Percentiles rank a stretch among this genome's conserved stretches.
Conservation (phyloP, 2,329 filamentous ascomycete genomes). For the Rhynchosporium graminicola region DNA sequence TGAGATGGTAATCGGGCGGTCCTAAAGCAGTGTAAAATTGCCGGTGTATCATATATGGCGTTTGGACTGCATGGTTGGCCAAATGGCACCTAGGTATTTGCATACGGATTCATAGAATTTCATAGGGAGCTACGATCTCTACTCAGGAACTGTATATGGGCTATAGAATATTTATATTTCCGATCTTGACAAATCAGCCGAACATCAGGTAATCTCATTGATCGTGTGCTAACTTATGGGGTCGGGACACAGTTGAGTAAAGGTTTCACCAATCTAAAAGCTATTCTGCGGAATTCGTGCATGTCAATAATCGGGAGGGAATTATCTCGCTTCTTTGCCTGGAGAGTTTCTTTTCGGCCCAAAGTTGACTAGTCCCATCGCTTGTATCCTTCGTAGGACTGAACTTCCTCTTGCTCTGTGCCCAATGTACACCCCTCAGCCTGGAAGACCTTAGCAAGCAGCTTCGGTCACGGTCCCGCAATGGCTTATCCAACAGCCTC, state of each 20-base stretch:
- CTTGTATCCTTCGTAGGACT: neutral
- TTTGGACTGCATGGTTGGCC: neutral
- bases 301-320: neutral
- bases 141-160: neutral
- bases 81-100: neutral
- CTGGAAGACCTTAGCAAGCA: neutral
- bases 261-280: neutral
- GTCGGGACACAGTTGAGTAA: no score
- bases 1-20: slow-evolving; percentile 32
- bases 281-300: no score
- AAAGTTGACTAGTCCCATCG: slow-evolving; percentile 3
- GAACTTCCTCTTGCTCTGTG: neutral
- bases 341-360: neutral
- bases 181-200: neutral
- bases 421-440: neutral
- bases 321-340: slow-evolving; percentile 2
- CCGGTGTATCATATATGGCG: slow-evolving; percentile 14
- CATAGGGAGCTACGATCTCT: neutral
- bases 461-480: neutral
- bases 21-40: neutral
- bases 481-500: slow-evolving; percentile 15
- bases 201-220: neutral
- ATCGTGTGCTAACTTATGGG: no score
- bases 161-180: neutral
- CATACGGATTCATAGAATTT: neutral